phyloP scores from a whole-genome alignment of 108 stramenopile species.

The Fistulifera pelliculosa region DNA sequence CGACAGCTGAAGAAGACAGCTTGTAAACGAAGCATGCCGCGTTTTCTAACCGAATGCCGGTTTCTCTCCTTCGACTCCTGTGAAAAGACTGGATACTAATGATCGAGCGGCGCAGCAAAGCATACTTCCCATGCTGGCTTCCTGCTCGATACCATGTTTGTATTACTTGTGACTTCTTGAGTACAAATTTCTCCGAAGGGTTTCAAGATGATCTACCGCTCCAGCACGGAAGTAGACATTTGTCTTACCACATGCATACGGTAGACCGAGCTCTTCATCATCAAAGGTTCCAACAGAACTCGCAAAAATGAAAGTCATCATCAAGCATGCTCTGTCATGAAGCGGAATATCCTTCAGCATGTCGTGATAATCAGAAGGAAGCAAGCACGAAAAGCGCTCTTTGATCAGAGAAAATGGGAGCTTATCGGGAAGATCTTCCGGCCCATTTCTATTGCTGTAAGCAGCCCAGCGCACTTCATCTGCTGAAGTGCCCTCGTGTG shows the following conservation, averaged over 20 bases:
- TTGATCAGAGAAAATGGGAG: conserved; percentile 58
- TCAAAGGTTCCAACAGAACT: conserved; percentile 1
- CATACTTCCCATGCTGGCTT: not conserved
- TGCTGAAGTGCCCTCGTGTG: conserved; percentile 72
- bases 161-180: conserved; percentile 30
- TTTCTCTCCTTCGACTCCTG: not conserved
- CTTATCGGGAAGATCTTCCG: conserved; percentile 88
- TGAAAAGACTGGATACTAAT: not conserved
- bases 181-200: conserved; percentile 36
- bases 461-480: conserved; percentile 88
- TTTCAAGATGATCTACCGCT: conserved; percentile 70
- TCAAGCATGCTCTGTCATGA: conserved; percentile 26
- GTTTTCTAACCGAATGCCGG: no score
- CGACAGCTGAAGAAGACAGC: no score
- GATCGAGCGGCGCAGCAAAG: no score
- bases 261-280: conserved; percentile 5
- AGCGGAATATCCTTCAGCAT: conserved; percentile 4
- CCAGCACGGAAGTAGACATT: conserved; percentile 78
- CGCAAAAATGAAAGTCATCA: conserved; percentile 17
- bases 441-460: conserved; percentile 82
- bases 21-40: no score
- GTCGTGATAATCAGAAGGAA: conserved; percentile 1
- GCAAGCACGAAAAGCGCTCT: conserved; percentile 40
- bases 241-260: conserved; percentile 81
- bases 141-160: conserved; percentile 18